Evolutionary conservation across 148 eudicot genomes (phyloP).

Genomic region (Rhododendron ovatum): DNA sequence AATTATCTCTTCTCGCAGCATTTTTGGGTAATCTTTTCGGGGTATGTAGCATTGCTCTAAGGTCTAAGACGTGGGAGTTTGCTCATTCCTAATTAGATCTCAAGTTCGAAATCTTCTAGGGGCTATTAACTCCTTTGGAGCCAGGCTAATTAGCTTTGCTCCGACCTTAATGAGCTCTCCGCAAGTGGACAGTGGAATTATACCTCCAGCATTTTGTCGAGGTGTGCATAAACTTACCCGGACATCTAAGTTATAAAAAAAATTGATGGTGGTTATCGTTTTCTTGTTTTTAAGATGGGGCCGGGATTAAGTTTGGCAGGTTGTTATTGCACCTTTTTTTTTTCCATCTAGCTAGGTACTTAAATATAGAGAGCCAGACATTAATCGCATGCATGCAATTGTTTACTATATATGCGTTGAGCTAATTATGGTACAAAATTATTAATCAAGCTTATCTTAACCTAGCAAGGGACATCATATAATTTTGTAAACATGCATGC

Average conservation of each 20-base stretch:
- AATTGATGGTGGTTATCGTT: background rate
- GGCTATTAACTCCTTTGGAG: too few relatives aligned
- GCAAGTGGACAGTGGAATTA: accelerated
- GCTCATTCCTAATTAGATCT: too few relatives aligned
- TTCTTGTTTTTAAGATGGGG: background rate
- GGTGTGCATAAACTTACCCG: too few relatives aligned
- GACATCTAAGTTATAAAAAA: too few relatives aligned
- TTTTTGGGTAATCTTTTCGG: too few relatives aligned
- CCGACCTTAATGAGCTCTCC: too few relatives aligned
- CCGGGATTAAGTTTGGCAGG: background rate
- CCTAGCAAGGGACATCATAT: background rate
- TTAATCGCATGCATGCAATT: background rate
- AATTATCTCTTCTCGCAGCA: too few relatives aligned
- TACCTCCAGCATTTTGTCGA: too few relatives aligned
- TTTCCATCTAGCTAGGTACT: background rate
- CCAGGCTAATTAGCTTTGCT: too few relatives aligned
- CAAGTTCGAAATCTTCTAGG: too few relatives aligned
- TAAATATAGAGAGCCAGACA: background rate
- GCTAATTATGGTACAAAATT: background rate
- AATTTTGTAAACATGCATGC: background rate
- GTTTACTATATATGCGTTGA: background rate
- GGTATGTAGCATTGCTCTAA: too few relatives aligned
- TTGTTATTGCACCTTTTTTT: background rate
- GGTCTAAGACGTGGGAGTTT: too few relatives aligned
- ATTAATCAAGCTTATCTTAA: background rate